Evolutionary conservation across 495 filamentous ascomycete genomes (phyloP).

Genomic region (Antarctomyces pellizariae): DNA sequence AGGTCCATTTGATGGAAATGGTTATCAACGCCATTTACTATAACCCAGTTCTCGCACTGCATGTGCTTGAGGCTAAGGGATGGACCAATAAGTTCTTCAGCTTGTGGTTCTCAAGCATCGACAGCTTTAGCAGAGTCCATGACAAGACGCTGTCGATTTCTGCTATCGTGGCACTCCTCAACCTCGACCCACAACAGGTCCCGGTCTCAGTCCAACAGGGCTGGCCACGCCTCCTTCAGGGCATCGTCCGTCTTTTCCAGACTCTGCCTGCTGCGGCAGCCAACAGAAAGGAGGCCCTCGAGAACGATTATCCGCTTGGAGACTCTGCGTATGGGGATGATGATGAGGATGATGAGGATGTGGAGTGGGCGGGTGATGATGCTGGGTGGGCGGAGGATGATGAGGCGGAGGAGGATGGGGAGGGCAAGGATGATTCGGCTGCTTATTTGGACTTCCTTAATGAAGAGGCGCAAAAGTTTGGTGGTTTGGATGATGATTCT

Average conservation of each 20-base stretch:
- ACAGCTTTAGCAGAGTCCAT: slow-evolving; percentile 78
- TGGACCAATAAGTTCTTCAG: slow-evolving; percentile 99
- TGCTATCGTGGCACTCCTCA: slow-evolving; percentile 68
- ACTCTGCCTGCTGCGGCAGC: slow-evolving; percentile 64
- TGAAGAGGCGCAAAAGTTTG: slow-evolving; percentile 76
- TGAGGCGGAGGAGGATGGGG: slow-evolving; percentile 28
- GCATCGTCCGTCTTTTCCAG: slow-evolving; percentile 77
- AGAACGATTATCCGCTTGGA: slow-evolving; percentile 61
- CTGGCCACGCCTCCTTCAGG: slow-evolving; percentile 86
- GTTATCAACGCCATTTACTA: slow-evolving; percentile 97
- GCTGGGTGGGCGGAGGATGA: slow-evolving; percentile 48
- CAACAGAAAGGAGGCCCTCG: slow-evolving; percentile 82
- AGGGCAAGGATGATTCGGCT: slow-evolving; percentile 68
- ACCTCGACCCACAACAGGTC: slow-evolving; percentile 49
- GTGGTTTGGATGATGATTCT: slow-evolving; percentile 35
- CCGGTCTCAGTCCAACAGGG: slow-evolving; percentile 78
- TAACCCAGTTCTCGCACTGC: slow-evolving; percentile 62
- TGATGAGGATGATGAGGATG: slow-evolving; percentile 46
- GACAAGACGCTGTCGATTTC: slow-evolving; percentile 96
- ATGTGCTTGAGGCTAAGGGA: slow-evolving; percentile 63
- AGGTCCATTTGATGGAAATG: slow-evolving; percentile 96
- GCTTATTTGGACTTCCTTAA: slow-evolving; percentile 93
- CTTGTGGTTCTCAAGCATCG: slow-evolving; percentile 90
- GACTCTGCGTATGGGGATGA: slow-evolving; percentile 48
- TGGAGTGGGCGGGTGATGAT: slow-evolving; percentile 39